phyloP scores from a whole-genome alignment of 768 basidiomycete genomes.

The Boletus subparvulus region DNA sequence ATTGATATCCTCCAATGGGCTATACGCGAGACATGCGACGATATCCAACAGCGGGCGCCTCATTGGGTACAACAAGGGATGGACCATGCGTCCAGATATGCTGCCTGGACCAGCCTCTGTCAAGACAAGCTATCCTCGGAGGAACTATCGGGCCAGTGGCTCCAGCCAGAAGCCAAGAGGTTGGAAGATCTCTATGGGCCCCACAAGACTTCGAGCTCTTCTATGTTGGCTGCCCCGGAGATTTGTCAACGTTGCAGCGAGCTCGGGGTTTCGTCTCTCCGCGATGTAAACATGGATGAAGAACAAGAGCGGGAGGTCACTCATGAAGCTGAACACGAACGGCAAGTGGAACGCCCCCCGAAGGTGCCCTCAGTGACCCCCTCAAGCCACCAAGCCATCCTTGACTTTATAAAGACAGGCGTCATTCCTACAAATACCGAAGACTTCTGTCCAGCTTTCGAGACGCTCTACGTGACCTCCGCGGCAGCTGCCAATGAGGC shows the following conservation, averaged over 20 bases:
- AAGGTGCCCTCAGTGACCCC: constrained; percentile 23
- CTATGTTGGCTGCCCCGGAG: background rate
- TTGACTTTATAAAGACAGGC: constrained; percentile 32
- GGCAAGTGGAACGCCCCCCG: constrained; percentile 38
- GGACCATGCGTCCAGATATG: constrained; percentile 18
- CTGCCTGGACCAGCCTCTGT: constrained; percentile 16
- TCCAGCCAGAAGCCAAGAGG: constrained; percentile 39
- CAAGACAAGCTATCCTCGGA: background rate
- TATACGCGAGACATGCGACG: constrained; percentile 43
- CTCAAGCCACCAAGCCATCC: constrained; percentile 19
- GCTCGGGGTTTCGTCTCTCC: constrained; percentile 16
- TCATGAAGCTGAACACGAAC: constrained; percentile 45
- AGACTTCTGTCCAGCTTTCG: constrained; percentile 21
- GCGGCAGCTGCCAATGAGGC: constrained; percentile 15
- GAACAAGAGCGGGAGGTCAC: constrained; percentile 51
- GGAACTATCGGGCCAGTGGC: constrained; percentile 31
- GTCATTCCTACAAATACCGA: constrained; percentile 12
- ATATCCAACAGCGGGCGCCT: constrained; percentile 40
- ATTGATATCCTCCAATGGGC: constrained; percentile 44
- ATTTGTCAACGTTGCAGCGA: constrained; percentile 16
- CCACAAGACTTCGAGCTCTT: background rate
- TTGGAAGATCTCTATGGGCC: constrained; percentile 38
- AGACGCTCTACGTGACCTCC: constrained; percentile 10
- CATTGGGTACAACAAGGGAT: constrained; percentile 44
- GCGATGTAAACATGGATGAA: constrained; percentile 37